These are phyloP conservation scores for Lasiosphaeriaceae sp. DNA, from an alignment of 495 filamentous ascomycete species.

Conservation along the genomic window DNA sequence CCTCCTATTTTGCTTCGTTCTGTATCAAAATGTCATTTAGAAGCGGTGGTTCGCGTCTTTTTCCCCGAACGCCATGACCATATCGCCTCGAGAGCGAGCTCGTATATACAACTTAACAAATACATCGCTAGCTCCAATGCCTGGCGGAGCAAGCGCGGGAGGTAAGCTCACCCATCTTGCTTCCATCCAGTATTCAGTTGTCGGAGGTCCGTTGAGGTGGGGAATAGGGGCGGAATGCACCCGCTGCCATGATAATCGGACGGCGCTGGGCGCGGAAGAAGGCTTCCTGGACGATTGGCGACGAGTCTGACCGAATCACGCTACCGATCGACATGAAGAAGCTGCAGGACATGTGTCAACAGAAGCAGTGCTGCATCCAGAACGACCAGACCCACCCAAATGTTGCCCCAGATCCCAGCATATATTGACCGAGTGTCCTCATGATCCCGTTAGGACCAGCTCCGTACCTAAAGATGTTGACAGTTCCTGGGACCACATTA, in stretches of 20 bases:
- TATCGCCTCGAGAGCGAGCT: conserved; percentile 9
- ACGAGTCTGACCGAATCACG: conserved; percentile 82
- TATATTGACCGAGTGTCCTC: conserved; percentile 91
- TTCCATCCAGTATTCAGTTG: conserved; percentile 6
- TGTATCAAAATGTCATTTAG: no score
- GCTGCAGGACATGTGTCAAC: conserved; percentile 41
- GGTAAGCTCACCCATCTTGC: neutral
- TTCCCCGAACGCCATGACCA: conserved; percentile 19
- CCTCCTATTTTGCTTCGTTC: neutral
- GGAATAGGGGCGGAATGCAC: conserved; percentile 36
- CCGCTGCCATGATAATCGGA: conserved; percentile 59
- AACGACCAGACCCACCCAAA: conserved; percentile 68
- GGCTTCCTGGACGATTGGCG: conserved; percentile 57
- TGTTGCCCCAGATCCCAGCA: conserved; percentile 92
- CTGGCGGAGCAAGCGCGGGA: neutral
- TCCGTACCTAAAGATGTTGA: conserved; percentile 91
- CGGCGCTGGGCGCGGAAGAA: conserved; percentile 56
- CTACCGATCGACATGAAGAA: conserved; percentile 99
- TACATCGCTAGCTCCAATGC: conserved; percentile 3
- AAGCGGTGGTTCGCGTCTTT: neutral
- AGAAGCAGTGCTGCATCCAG: neutral
- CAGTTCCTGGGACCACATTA: conserved; percentile 59
- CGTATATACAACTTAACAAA: conserved; percentile 23
- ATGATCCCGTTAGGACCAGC: conserved; percentile 90
- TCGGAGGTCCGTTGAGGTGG: conserved; percentile 9